Conservation (phyloP, 2,329 filamentous ascomycete genomes). For the Pleoardoris graminearum region DNA sequence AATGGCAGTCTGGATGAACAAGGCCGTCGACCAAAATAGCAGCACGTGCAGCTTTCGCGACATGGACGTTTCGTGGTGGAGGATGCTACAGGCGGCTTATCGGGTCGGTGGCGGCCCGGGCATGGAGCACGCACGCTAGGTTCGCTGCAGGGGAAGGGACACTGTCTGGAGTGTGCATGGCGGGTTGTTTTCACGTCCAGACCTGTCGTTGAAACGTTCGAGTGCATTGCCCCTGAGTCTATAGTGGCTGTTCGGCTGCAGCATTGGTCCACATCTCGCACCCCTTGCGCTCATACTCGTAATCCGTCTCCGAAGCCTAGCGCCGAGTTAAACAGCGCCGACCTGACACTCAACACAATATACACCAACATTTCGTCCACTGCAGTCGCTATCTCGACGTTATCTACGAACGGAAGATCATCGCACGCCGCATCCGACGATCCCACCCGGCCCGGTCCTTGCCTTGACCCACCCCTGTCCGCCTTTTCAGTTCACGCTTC, state of each 20-base stretch:
- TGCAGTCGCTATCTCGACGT: neutral
- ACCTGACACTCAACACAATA: neutral
- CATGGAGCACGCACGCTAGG: too few species aligned
- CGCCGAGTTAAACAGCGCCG: constrained; percentile 7
- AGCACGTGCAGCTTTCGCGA: neutral
- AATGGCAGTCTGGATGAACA: neutral
- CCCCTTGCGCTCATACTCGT: constrained; percentile 25
- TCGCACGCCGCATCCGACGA: constrained; percentile 9
- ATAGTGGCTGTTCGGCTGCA: neutral
- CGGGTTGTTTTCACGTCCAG: neutral
- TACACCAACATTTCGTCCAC: neutral
- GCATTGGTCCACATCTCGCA: neutral
- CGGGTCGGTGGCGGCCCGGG: too few species aligned
- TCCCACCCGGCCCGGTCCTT: constrained; percentile 7
- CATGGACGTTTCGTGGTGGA: neutral
- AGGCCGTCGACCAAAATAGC: neutral
- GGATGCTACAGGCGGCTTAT: neutral
- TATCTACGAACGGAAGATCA: neutral
- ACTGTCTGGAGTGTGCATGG: constrained; percentile 11
- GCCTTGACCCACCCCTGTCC: constrained; percentile 12
- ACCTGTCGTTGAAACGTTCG: constrained; percentile 9
- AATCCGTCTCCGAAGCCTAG: constrained; percentile 16
- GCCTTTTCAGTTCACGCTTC: constrained; percentile 5
- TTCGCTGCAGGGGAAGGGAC: constrained; percentile 23
- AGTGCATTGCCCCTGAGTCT: constrained; percentile 3